Conservation (phyloP, 257 asterid species). For the Nicotiana tomentosiformis region DNA sequence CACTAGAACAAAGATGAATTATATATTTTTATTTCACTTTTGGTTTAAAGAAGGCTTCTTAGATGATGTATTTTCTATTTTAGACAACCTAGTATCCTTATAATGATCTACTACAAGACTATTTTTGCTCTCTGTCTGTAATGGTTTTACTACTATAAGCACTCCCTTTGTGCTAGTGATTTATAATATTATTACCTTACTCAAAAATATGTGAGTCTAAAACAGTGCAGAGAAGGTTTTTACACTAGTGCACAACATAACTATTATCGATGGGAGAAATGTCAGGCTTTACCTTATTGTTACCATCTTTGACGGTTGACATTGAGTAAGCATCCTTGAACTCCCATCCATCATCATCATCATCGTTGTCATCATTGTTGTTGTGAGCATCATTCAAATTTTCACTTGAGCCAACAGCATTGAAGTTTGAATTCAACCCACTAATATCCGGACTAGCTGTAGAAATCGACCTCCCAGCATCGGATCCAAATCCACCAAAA, state of each 20-base stretch:
- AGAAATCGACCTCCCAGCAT: background rate
- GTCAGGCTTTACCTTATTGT: slow-evolving; percentile 35
- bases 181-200: no score
- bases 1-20: background rate
- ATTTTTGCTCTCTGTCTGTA: no score
- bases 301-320: slow-evolving; percentile 16
- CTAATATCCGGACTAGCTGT: background rate
- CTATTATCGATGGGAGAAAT: background rate
- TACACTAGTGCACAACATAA: background rate
- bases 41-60: no score
- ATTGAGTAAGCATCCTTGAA: slow-evolving; percentile 60
- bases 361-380: slow-evolving; percentile 24
- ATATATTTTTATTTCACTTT: no score
- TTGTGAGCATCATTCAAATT: slow-evolving; percentile 18
- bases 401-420: background rate
- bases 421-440: slow-evolving; percentile 5
- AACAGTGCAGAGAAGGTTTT: background rate
- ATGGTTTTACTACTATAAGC: no score
- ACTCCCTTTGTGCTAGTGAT: no score
- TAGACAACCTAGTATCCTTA: no score
- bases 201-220: background rate
- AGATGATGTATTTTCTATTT: no score
- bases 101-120: no score
- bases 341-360: slow-evolving; percentile 61
- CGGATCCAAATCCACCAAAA: slow-evolving; percentile 15